A percentile compares a stretch with the other conserved stretches of the same genome.
These are phyloP conservation scores for Arbutus unedo DNA, from an alignment of 148 eudicot genomes.

Conservation along the genomic window DNA sequence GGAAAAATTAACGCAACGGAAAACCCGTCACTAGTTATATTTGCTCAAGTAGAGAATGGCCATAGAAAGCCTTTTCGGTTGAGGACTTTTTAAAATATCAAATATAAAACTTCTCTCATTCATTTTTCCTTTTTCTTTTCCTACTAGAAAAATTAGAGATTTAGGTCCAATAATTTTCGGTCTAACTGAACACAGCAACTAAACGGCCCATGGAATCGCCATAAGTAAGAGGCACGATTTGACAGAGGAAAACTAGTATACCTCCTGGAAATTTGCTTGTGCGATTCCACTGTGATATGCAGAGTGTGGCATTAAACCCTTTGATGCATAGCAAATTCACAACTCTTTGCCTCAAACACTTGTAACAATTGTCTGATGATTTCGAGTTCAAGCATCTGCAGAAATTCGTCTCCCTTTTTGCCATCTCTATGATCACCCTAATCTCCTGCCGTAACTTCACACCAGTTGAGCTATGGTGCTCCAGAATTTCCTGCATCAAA, in stretches of 20 bases:
- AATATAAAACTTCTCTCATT: too few species aligned
- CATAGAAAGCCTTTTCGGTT: too few species aligned
- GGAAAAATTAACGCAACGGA: too few species aligned
- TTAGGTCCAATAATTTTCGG: too few species aligned
- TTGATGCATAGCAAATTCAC: slow-evolving; percentile 20
- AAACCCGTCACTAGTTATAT: too few species aligned
- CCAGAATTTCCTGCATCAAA: slow-evolving; percentile 26
- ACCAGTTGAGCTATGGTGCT: slow-evolving; percentile 14
- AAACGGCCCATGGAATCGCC: too few species aligned
- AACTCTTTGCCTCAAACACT: slow-evolving; percentile 21
- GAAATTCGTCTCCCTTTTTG: slow-evolving; percentile 8
- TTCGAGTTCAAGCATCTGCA: slow-evolving; percentile 22
- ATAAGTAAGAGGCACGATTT: background rate
- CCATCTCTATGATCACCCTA: slow-evolving; percentile 11
- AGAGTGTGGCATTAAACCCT: slow-evolving; percentile 22
- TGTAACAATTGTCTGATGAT: slow-evolving; percentile 12
- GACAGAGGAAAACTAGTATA: background rate
- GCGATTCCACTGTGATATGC: slow-evolving; percentile 24
- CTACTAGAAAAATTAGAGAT: too few species aligned
- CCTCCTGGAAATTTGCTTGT: slow-evolving; percentile 22
- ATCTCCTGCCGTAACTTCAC: slow-evolving; percentile 21
- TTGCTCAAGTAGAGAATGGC: too few species aligned
- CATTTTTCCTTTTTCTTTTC: too few species aligned
- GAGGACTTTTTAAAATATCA: too few species aligned
- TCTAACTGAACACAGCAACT: too few species aligned